Base-by-base conservation (phyloP, 2,329 filamentous ascomycete species). In the Calonectria fujianensis region DNA sequence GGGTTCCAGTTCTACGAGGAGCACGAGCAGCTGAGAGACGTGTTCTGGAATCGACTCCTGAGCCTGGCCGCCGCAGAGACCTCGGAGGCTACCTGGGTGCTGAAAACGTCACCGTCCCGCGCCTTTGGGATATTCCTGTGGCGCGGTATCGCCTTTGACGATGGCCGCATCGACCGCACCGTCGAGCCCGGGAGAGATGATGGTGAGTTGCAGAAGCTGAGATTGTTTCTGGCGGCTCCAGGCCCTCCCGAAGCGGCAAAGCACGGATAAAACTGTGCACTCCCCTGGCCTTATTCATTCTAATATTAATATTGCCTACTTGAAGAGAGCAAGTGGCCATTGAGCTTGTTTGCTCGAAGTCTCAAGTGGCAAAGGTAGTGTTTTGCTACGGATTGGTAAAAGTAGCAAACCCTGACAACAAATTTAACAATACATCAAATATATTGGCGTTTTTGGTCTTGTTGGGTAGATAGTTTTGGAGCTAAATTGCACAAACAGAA, bases 131-230 rank as follows among this genome's bases (percentile, higher is more conserved):
- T 93, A 8, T 74, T 93, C 24, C 85, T 93, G 3, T 93, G 92
- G 92, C 87, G 90, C 81, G 92, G 91, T 0, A 91, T 91, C 79
- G 91, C 91, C 3, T 93, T 91, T 82, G 91, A 93, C 80, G 87
- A 91, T 31, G 91, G 92, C 0, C 84, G 82, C 39, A 87, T 93
- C 70, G 86, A 93, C 82, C 86, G 92, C 1, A 90, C 90, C 20
- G 90, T 93, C 1, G 84, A 90, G 73, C 85, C 86, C 54, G 85
- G 83, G 2, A 84, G 84, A 29, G 91, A 93, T 78, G 83, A 84
- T 29, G 84, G 84, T 48, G 91, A 93, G 79, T 80, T 93, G n/a
- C 84, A 85, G 37, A 88, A 87, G 78, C 83, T 93, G 48, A 86
- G 89, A 52, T 66, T 78, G 16, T 81, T 81, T 57, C 29, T 80